phyloP scores from a whole-genome alignment of 192 early-diverging fungal species.

The Physocladia obscura region DNA sequence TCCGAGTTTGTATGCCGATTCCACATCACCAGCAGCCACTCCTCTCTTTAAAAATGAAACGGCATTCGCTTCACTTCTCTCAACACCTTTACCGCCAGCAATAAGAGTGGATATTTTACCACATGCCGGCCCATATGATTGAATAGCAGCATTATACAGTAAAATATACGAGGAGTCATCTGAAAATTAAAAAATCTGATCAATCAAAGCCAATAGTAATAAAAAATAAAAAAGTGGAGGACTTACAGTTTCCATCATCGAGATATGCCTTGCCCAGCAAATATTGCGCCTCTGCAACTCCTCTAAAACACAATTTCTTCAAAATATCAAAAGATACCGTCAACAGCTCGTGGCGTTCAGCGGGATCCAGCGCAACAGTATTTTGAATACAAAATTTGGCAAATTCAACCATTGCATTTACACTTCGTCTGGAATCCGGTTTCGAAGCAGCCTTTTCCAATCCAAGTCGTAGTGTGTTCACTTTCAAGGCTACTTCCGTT shows the following conservation, averaged over 20 bases:
- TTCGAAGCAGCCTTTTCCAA: background rate
- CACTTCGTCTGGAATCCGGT: background rate
- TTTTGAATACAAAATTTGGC: constrained; percentile 21
- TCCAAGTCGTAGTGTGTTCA: background rate
- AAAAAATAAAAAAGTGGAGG: background rate
- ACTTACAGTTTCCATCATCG: constrained; percentile 47
- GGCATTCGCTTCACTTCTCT: background rate
- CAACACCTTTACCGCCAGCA: background rate
- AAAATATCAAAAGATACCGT: constrained; percentile 71
- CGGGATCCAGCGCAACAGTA: constrained; percentile 4
- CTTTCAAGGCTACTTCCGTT: background rate
- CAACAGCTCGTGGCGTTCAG: constrained; percentile 35
- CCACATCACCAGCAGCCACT: background rate
- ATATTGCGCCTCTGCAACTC: constrained; percentile 63
- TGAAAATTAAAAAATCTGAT: background rate
- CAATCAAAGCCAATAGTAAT: background rate
- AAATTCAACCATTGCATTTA: constrained; percentile 2
- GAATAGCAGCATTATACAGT: constrained; percentile 17
- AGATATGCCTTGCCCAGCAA: constrained; percentile 39
- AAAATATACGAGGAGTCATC: constrained; percentile 23
- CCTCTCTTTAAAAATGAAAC: constrained; percentile 19
- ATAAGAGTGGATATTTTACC: background rate
- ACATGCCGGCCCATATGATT: constrained; percentile 12
- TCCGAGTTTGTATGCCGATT: constrained; percentile 14
- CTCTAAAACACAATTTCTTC: constrained; percentile 58